Conservation (phyloP, 2,329 filamentous ascomycete species). For the Sporothrix phasma region DNA sequence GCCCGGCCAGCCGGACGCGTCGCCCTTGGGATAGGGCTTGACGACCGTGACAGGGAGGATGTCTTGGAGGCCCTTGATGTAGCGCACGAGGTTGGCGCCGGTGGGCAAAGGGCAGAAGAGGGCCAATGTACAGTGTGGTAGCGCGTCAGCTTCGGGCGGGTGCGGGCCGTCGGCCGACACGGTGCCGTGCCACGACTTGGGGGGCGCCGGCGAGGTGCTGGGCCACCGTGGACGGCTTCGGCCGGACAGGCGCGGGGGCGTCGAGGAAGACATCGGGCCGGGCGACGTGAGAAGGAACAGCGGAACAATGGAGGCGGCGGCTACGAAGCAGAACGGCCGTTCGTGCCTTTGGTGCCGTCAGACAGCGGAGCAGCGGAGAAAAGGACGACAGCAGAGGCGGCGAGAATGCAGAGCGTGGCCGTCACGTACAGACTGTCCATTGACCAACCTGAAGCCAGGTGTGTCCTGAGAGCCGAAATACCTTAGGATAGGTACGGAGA, state of each 20-base stretch:
- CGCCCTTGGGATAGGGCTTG: constrained; percentile 56
- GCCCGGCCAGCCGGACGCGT: constrained; percentile 52
- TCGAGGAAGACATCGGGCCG: not conserved
- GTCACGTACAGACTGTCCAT: not conserved
- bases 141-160: constrained; percentile 20
- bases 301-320: not conserved
- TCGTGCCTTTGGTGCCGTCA: not conserved
- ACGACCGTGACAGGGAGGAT: constrained; percentile 49
- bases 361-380: not conserved
- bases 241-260: not conserved
- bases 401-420: not conserved
- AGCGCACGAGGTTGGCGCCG: constrained; percentile 45
- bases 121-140: constrained; percentile 32
- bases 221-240: constrained; percentile 16
- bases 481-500: too few species aligned
- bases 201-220: constrained; percentile 19
- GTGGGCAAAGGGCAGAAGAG: constrained; percentile 59
- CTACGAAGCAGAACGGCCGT: not conserved
- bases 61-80: constrained; percentile 46
- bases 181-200: constrained; percentile 24
- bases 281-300: not conserved
- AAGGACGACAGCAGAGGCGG: not conserved
- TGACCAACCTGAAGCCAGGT: too few species aligned
- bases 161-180: constrained; percentile 21
- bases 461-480: too few species aligned